Evolutionary conservation across 305 asterid genomes (phyloP).

Genomic region (Coffea humblotiana): DNA sequence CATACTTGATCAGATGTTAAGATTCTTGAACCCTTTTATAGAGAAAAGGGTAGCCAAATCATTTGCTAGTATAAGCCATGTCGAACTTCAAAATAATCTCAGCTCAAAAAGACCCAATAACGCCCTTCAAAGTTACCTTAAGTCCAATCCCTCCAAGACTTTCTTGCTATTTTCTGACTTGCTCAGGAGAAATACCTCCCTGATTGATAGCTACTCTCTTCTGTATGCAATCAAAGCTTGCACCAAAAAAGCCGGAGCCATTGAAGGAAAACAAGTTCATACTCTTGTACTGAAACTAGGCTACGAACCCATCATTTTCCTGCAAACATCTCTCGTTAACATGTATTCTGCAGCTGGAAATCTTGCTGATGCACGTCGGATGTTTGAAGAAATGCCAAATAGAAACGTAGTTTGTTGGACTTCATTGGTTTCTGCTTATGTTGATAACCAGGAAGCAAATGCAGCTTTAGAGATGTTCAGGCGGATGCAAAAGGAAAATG

Average conservation of each 20-base stretch:
- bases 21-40: conserved; percentile 16
- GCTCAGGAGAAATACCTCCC: conserved; percentile 24
- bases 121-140: conserved; percentile 23
- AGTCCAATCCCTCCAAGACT: conserved; percentile 29
- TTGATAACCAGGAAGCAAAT: conserved; percentile 34
- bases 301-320: conserved; percentile 19
- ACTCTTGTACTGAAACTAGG: conserved; percentile 25
- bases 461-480: conserved; percentile 36
- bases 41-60: conserved; percentile 13
- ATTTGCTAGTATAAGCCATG: neutral
- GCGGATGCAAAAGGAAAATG: conserved; percentile 38
- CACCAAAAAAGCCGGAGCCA: conserved; percentile 15
- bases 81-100: conserved; percentile 2
- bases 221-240: conserved; percentile 34
- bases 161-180: conserved; percentile 22
- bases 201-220: conserved; percentile 37
- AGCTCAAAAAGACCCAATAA: conserved; percentile 24
- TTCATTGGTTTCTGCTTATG: conserved; percentile 48
- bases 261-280: conserved; percentile 32
- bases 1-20: neutral
- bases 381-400: conserved; percentile 44
- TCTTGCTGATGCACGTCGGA: conserved; percentile 41
- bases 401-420: conserved; percentile 58
- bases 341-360: conserved; percentile 49
- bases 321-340: conserved; percentile 35